Conservation (phyloP, 495 filamentous ascomycete species). For the Pseudevernia furfuracea region DNA sequence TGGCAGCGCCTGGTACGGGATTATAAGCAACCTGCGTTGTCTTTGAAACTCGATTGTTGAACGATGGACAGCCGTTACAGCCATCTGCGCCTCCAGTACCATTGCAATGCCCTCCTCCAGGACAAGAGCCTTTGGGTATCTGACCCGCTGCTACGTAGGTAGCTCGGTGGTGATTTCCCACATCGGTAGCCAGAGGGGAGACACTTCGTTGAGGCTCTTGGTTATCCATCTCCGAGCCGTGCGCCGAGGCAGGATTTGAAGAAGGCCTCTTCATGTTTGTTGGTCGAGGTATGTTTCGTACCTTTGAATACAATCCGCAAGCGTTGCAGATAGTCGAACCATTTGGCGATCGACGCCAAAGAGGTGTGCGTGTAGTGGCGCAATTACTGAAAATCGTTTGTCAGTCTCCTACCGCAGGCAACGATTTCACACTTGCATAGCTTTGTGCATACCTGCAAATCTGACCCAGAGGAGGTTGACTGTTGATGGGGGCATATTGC, state of each 20-base stretch:
- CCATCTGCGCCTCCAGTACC: constrained; percentile 94
- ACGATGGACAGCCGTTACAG: constrained; percentile 92
- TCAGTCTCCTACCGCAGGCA: constrained; percentile 22
- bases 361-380: constrained; percentile 80
- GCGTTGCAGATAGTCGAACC: constrained; percentile 97
- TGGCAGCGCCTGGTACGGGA: constrained; percentile 31
- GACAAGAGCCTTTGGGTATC: constrained; percentile 74
- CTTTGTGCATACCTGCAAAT: constrained; percentile 44
- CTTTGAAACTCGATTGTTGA: constrained; percentile 92
- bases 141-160: constrained; percentile 72
- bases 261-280: constrained; percentile 62
- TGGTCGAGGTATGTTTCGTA: constrained; percentile 80
- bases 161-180: constrained; percentile 42
- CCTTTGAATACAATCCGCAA: constrained; percentile 90
- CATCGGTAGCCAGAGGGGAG: constrained; percentile 29
- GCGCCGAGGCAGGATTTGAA: constrained; percentile 22
- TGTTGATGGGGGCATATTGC: constrained; percentile 26
- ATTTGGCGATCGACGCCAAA: constrained; percentile 89
- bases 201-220: constrained; percentile 35
- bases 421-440: not conserved
- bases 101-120: constrained; percentile 91
- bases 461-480: constrained; percentile 36
- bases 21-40: constrained; percentile 60
- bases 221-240: constrained; percentile 22
- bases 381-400: constrained; percentile 64